Conservation (phyloP, 495 filamentous ascomycete species). For the Lophiotrema nucula region DNA sequence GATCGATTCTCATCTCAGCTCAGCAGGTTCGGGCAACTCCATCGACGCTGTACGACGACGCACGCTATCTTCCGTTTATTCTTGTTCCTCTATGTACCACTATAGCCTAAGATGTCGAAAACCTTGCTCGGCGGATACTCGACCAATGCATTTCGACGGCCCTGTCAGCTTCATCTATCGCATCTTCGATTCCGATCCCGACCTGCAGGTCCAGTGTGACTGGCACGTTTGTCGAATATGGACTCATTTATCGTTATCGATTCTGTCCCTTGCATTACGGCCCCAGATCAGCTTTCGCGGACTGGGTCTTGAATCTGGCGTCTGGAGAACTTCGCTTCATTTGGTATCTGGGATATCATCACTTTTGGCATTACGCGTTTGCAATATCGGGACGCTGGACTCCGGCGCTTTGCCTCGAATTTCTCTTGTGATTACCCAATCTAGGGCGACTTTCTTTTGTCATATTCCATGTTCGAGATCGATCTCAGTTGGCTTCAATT, state of each 20-base stretch:
- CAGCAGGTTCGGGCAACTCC: too few species aligned
- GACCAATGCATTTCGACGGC: background rate
- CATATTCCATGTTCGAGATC: background rate
- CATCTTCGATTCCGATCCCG: background rate
- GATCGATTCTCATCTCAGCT: too few species aligned
- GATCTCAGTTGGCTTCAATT: conserved; percentile 2
- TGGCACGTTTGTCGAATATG: too few species aligned
- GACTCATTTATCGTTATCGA: too few species aligned
- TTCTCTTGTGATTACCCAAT: background rate
- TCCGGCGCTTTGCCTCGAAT: background rate
- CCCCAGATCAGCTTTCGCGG: too few species aligned
- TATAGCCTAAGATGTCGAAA: conserved; percentile 16
- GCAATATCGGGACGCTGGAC: background rate
- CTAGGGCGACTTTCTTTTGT: background rate
- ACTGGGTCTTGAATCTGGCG: background rate
- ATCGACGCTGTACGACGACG: too few species aligned
- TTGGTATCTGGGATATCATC: conserved; percentile 13
- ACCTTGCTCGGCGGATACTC: background rate
- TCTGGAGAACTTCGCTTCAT: background rate
- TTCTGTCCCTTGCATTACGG: background rate
- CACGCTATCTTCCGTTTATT: too few species aligned
- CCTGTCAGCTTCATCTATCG: background rate
- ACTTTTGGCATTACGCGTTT: background rate
- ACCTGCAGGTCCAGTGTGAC: too few species aligned
- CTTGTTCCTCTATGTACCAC: too few species aligned